These are phyloP conservation scores for Marasmius tenuissimus DNA, from an alignment of 1,284 basidiomycete species.

Conservation along the genomic window DNA sequence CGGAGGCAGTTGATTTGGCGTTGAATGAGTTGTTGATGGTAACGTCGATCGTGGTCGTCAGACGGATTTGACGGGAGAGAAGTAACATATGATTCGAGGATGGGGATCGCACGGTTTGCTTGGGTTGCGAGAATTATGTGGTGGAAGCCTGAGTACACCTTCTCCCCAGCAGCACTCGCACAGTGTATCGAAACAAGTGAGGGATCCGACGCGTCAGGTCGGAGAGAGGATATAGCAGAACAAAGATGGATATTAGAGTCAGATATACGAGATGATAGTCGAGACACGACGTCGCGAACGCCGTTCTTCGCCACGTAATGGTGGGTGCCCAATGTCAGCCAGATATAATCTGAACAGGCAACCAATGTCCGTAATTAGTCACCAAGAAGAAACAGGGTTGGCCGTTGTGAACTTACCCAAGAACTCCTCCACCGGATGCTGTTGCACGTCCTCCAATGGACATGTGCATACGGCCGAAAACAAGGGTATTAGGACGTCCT, in stretches of 20 bases:
- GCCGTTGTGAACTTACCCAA: slow-evolving; percentile 42
- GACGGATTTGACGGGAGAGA: slow-evolving; percentile 28
- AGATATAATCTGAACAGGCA: slow-evolving; percentile 60
- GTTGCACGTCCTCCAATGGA: slow-evolving; percentile 45
- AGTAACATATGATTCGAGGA: slow-evolving; percentile 43
- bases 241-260: slow-evolving; percentile 48
- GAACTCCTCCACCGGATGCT: slow-evolving; percentile 61
- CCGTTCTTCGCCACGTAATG: slow-evolving; percentile 61
- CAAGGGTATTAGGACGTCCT: slow-evolving; percentile 56
- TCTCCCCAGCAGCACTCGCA: slow-evolving; percentile 24
- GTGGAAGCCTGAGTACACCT: slow-evolving; percentile 47
- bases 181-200: slow-evolving; percentile 38
- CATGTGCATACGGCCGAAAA: slow-evolving; percentile 76
- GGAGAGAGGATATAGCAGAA: slow-evolving; percentile 46
- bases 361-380: neutral
- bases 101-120: slow-evolving; percentile 55
- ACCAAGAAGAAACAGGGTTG: neutral
- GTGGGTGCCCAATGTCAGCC: slow-evolving; percentile 56
- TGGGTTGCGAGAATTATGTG: slow-evolving; percentile 73
- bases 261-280: slow-evolving; percentile 40
- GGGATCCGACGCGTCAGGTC: slow-evolving; percentile 31
- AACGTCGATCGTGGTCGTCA: slow-evolving; percentile 21
- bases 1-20: slow-evolving; percentile 41
- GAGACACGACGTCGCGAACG: slow-evolving; percentile 53
- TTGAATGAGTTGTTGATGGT: slow-evolving; percentile 18